phyloP scores from a whole-genome alignment of 2,329 filamentous ascomycete genomes.

The Mycogone perniciosa region DNA sequence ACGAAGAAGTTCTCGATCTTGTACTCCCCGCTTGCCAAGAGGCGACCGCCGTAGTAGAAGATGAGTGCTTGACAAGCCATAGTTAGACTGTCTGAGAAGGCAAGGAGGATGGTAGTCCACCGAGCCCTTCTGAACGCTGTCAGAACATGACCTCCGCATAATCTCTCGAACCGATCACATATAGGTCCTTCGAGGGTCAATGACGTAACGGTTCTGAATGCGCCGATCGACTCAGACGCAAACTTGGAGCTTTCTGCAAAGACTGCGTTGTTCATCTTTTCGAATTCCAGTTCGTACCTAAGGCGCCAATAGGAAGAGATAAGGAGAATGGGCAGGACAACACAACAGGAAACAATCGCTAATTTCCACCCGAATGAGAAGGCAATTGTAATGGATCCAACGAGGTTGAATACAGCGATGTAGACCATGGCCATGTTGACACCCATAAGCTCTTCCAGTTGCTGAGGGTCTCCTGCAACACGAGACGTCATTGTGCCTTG shows the following conservation, averaged over 20 bases:
- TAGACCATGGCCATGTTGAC: constrained; percentile 57
- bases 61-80: constrained; percentile 57
- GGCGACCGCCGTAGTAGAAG: constrained; percentile 60
- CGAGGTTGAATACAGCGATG: constrained; percentile 58
- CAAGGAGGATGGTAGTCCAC: constrained; percentile 59
- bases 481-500: constrained; percentile 54
- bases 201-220: constrained; percentile 65
- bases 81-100: constrained; percentile 61
- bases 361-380: constrained; percentile 75
- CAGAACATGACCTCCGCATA: constrained; percentile 54
- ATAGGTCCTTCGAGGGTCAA: constrained; percentile 65
- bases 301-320: constrained; percentile 45
- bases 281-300: constrained; percentile 59
- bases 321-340: constrained; percentile 48
- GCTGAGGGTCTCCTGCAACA: constrained; percentile 49
- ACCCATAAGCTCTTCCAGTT: constrained; percentile 57
- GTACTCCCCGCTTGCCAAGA: constrained; percentile 48
- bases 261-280: constrained; percentile 60
- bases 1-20: constrained; percentile 43
- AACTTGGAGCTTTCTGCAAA: constrained; percentile 69
- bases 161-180: constrained; percentile 50
- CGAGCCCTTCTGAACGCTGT: constrained; percentile 55
- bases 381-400: constrained; percentile 59
- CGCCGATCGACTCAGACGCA: constrained; percentile 66
- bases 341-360: constrained; percentile 58